Evolutionary conservation across 1,284 basidiomycete genomes (phyloP).

Genomic region (Pulchroboletus neoregius): DNA sequence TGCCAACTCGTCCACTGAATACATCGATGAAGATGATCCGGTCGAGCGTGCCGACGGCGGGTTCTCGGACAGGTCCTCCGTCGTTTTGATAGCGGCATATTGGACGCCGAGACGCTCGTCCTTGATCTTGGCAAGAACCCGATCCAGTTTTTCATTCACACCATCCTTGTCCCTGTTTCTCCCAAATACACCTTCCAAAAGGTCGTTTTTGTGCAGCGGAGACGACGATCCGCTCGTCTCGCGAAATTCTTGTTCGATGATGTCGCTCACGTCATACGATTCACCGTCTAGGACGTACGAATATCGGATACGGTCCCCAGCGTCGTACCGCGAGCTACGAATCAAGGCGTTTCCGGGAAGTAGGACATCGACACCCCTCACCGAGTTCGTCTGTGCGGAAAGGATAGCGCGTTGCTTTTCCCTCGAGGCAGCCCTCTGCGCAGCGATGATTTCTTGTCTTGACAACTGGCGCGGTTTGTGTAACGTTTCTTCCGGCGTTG

Average conservation of each 20-base stretch:
- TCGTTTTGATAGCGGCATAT: conserved; percentile 13
- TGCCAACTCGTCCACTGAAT: conserved; percentile 47
- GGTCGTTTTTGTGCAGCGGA: conserved; percentile 46
- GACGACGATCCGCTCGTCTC: conserved; percentile 36
- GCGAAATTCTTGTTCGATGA: conserved; percentile 83
- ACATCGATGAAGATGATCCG: conserved; percentile 49
- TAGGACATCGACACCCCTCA: conserved; percentile 83
- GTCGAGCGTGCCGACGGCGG: conserved; percentile 35
- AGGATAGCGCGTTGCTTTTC: conserved; percentile 86
- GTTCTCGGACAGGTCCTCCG: conserved; percentile 17
- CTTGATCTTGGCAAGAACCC: conserved; percentile 75
- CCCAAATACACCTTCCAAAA: conserved; percentile 63
- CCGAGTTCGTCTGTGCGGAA: conserved; percentile 77
- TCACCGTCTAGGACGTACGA: conserved; percentile 90
- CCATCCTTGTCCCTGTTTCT: conserved; percentile 54
- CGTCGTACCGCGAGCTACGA: conserved; percentile 74
- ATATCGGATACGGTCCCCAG: conserved; percentile 76
- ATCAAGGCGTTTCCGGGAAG: conserved; percentile 80
- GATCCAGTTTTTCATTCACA: conserved; percentile 69
- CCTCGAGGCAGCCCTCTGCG: conserved; percentile 78
- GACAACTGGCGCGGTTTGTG: conserved; percentile 48
- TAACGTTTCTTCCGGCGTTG: conserved; percentile 24
- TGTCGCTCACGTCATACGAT: conserved; percentile 87
- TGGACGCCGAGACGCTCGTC: conserved; percentile 38
- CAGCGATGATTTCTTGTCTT: conserved; percentile 87